These are phyloP conservation scores for Aureobasidium melanogenum DNA, from an alignment of 2,329 filamentous ascomycete species.

Conservation along the genomic window DNA sequence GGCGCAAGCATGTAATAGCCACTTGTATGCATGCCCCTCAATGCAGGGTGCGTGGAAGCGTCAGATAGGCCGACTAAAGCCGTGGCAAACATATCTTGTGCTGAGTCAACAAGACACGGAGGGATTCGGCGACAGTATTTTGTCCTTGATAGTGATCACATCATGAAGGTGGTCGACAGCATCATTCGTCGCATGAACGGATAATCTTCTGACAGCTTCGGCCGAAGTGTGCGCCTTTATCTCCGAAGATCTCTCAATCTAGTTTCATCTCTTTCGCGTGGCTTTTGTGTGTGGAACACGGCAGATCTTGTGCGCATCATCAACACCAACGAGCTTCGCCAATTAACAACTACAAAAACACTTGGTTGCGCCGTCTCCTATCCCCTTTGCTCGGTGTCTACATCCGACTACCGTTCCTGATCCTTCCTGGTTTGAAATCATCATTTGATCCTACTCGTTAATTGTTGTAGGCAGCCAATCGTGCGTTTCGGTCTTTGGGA, in stretches of 20 bases:
- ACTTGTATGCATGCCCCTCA: not conserved
- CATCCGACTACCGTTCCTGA: not conserved
- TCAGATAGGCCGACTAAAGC: not conserved
- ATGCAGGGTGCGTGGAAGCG: not conserved
- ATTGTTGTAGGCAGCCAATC: not conserved
- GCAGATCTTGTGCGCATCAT: conserved; percentile 2
- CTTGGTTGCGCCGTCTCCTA: not conserved
- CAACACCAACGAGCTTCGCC: not conserved
- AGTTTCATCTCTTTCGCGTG: not conserved
- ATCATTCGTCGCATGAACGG: not conserved
- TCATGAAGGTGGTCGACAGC: not conserved
- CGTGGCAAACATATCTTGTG: too few relatives aligned
- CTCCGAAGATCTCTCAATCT: not conserved
- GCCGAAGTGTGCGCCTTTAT: not conserved
- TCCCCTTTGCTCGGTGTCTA: not conserved
- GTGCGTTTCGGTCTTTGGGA: not conserved
- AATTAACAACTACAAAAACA: not conserved
- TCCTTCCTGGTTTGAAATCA: not conserved
- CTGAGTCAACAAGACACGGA: not conserved
- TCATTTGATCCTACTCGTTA: not conserved
- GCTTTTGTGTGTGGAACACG: conserved; percentile 1
- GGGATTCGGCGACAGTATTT: not conserved
- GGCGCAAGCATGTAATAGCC: not conserved
- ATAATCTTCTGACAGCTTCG: not conserved
- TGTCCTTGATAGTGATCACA: too few relatives aligned